Evolutionary conservation across 2,329 filamentous ascomycete species (phyloP), one percentile per base, ranked within the genome.

Genomic region (Colletotrichum agaves): DNA sequence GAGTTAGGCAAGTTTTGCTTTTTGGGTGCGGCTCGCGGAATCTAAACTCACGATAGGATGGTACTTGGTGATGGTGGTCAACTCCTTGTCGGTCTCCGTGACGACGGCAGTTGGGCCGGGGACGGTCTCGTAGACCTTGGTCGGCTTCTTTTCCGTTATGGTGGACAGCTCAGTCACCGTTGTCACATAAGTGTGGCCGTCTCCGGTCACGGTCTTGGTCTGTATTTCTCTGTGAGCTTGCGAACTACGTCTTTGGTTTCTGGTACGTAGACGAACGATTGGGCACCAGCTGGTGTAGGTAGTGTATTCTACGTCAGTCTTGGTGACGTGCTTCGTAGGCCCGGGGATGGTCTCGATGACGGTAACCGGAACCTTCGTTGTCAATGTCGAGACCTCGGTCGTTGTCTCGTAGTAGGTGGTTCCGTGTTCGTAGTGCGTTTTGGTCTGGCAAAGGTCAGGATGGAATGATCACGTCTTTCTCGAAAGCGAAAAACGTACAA

Each of bases 161-260:
- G 74, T 72, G 19, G 72, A 73, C 19, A 75, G 74, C 10, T 72
- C 73, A 2, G 73, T 76, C 56, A 75, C 74, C 4, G 73, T 75
- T 11, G 63, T 71, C 56, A 66, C 67, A 21, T 73, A 65, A 1
- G 77, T 78, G 21, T 74, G 74, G 41, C 74, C 75, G n/a, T 71
- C 72, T 63, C 81, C 76, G 10, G 77, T 77, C 23, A 83, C 73
- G 13, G 81, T 83, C 4, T 82, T 50, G 8, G 63, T 67, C 63
- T 66, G 10, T 11, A 11, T 11, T n/a, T 5, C 2, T 13, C n/a
- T 52, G 49, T 55, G 8, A 61, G 49, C 44, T 17, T 27, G 15
- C 5, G 44, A 21, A 47, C 23, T 19, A 23, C 7, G 15, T 5
- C 8, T 17, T 21, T 3, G 21, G 10, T 15, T 19, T 7, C 27